phyloP scores from a whole-genome alignment of 352 stramenopile species.

The Globisporangium iwayamae region DNA sequence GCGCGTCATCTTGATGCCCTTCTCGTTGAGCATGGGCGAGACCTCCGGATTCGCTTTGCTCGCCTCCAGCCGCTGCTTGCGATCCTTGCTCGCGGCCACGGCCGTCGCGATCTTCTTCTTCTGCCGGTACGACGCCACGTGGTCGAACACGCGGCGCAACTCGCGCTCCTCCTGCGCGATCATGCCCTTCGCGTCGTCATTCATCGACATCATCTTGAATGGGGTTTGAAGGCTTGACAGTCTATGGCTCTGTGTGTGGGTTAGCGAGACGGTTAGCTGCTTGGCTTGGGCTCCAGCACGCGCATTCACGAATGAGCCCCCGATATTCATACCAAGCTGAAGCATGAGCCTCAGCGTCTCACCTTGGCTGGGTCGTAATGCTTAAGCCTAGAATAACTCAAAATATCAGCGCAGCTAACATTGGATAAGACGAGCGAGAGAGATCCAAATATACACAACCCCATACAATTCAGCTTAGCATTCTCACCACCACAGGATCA shows the following conservation, averaged over 20 bases:
- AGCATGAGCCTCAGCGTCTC: not conserved
- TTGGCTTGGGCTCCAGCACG: conserved; percentile 1
- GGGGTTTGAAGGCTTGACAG: not conserved
- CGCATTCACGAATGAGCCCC: conserved; percentile 9
- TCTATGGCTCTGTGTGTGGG: not conserved
- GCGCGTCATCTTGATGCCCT: conserved; percentile 70
- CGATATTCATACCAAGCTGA: not conserved
- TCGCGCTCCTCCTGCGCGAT: conserved; percentile 94
- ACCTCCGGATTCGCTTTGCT: conserved; percentile 68
- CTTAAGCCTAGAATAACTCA: not conserved
- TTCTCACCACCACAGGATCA: not conserved
- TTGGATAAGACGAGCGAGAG: not conserved
- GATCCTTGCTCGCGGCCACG: conserved; percentile 49
- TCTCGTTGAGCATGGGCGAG: conserved; percentile 73
- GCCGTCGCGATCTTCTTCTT: conserved; percentile 71
- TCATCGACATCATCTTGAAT: conserved; percentile 63
- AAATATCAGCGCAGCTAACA: not conserved
- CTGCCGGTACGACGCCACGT: conserved; percentile 88
- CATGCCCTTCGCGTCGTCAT: conserved; percentile 81
- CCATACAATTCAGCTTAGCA: not conserved
- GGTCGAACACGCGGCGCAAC: conserved; percentile 92
- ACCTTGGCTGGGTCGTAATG: not conserved
- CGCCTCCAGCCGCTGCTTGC: conserved; percentile 53
- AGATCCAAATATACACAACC: not conserved
- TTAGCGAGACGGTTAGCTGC: not conserved